These are phyloP conservation scores for Suillus alpinus DNA, from an alignment of 768 basidiomycete species.

Conservation along the genomic window DNA sequence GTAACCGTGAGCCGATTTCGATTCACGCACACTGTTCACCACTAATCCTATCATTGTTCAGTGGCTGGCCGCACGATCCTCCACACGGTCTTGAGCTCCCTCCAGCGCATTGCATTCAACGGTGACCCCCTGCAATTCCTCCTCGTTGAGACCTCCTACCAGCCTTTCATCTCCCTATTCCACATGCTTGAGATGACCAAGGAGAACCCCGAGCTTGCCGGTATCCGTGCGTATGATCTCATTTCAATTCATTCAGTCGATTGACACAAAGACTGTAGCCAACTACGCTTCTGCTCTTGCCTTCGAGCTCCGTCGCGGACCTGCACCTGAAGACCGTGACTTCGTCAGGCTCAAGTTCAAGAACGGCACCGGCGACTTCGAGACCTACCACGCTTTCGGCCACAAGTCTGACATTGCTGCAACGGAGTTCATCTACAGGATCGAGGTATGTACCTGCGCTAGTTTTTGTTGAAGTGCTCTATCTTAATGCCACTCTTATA, in stretches of 20 bases:
- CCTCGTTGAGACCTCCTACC: conserved; percentile 80
- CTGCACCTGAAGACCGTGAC: conserved; percentile 72
- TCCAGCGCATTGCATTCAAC: conserved; percentile 77
- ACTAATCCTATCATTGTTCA: conserved; percentile 25
- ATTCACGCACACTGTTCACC: background rate
- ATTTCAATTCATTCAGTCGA: conserved; percentile 1
- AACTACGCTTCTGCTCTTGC: conserved; percentile 71
- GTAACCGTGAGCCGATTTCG: conserved; percentile 60
- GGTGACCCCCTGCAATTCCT: conserved; percentile 78
- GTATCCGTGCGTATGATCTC: conserved; percentile 54
- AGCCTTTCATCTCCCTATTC: conserved; percentile 89
- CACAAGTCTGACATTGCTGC: conserved; percentile 74
- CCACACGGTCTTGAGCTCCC: conserved; percentile 64
- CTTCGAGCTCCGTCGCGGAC: conserved; percentile 76
- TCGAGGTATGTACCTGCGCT: conserved; percentile 49
- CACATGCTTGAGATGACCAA: conserved; percentile 64
- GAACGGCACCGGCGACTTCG: conserved; percentile 74
- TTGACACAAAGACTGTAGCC: conserved; percentile 40
- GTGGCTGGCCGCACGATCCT: conserved; percentile 83
- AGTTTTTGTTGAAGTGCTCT: background rate
- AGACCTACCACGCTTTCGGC: conserved; percentile 71
- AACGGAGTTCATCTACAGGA: conserved; percentile 81
- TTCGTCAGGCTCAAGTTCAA: conserved; percentile 84
- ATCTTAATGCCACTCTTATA: conserved; percentile 13
- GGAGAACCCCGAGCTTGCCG: conserved; percentile 55